Evolutionary conservation across 306 rosid genomes (phyloP), one percentile per base, ranked within the genome.

Genomic region (Glycine tomentella): DNA sequence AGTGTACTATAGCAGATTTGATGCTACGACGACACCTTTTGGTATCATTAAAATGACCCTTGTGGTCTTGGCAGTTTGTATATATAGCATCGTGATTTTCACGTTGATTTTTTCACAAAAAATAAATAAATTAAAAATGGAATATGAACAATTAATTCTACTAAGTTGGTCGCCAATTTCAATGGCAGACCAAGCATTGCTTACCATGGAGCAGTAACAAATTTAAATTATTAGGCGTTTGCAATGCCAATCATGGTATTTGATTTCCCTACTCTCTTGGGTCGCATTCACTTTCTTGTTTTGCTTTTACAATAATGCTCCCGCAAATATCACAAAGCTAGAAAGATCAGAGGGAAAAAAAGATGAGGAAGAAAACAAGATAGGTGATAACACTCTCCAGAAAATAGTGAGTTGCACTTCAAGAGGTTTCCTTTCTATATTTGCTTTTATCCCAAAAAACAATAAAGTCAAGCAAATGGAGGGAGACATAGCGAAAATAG

Each of bases 381-480:
- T 61, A 49, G 25, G 50, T 67, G 64, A 75, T 48, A n/a, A 34
- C 61, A 48, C 31, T 25, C 66, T 64, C 50, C 65, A 69, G 59
- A 57, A 56, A 69, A 74, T 55, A 69, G 76, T 63, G 42, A 34
- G 4, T 71, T 53, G 71, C 77, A 64, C 17, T 78, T 52, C 5
- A 55, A 44, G 44, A 51, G 58, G 76, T 74, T 86, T 73, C 33
- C 55, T 74, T 82, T 82, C 70, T 40, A 14, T 4, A 7, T 52
- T 73, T 56, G 50, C 48, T 31, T 67, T 74, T 84, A 78, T 84
- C 84, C 73, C 65, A 72, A 74, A 59, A 84, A 82, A 83, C 84
- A 77, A 84, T 83, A 68, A 56, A 14, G 8, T 12, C n/a, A 42
- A 74, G 53, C 7, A 69, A 62, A 69, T 6, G 68, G 52, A 70